Evolutionary conservation across 1,139 yeast species (phyloP).

Genomic region (Kazachstania sp.): DNA sequence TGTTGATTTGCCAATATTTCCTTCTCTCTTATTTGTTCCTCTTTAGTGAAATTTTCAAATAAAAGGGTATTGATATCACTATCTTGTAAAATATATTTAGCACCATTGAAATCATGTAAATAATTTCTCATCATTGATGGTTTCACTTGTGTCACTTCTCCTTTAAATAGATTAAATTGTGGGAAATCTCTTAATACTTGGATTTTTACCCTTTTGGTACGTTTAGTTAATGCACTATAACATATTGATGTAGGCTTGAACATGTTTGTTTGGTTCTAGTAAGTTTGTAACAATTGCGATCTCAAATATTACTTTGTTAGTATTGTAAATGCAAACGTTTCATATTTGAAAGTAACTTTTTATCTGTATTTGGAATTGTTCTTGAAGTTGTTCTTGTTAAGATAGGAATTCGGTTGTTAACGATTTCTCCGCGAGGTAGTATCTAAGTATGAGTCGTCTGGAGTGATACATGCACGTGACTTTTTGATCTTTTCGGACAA

Average conservation of each 20-base stretch:
- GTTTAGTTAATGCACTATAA: constrained; percentile 32
- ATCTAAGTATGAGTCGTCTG: too few relatives aligned
- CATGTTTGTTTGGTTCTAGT: constrained; percentile 9
- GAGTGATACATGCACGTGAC: too few relatives aligned
- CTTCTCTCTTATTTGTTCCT: constrained; percentile 6
- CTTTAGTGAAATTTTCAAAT: constrained; percentile 6
- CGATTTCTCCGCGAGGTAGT: too few relatives aligned
- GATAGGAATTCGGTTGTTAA: too few relatives aligned
- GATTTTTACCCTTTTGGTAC: constrained; percentile 48
- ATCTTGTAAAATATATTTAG: constrained; percentile 44
- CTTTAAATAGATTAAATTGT: constrained; percentile 48
- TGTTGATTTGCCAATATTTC: neutral
- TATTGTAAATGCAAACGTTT: too few relatives aligned
- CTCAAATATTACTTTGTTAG: neutral
- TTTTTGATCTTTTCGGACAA: too few relatives aligned
- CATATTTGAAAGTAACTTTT: too few relatives aligned
- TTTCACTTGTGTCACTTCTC: constrained; percentile 68
- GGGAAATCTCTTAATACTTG: constrained; percentile 65
- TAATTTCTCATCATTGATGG: constrained; percentile 79
- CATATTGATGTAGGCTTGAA: constrained; percentile 19
- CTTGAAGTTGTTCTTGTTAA: too few relatives aligned
- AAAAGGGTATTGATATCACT: constrained; percentile 8
- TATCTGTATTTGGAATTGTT: too few relatives aligned
- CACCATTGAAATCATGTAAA: constrained; percentile 63
- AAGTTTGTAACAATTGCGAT: neutral